Base-by-base conservation (phyloP, 2,329 filamentous ascomycete genomes). In the Coniella vitis region DNA sequence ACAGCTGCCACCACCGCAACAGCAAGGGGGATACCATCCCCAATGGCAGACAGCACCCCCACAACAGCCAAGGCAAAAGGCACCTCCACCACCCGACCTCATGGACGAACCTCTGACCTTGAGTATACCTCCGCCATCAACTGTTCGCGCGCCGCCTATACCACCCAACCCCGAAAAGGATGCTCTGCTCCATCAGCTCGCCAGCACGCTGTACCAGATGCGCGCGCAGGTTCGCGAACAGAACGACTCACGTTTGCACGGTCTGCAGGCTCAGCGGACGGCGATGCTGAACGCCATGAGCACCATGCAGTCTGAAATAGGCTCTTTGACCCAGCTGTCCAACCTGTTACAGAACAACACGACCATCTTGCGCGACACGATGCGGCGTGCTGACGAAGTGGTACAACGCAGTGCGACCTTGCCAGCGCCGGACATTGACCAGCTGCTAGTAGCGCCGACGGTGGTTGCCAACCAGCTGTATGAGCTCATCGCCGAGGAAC, bases 131-230 rank as follows among this genome's bases (percentile, higher is more conserved):
- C 66, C 71, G 1, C 64, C 69, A 4, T 68, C 71, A 0, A 69
- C 75, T 19, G 63, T 81, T 7, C 75, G 84, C 5, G 81, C 89
- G 1, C 91, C 93, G 0, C 90, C 91, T 0, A 89, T 96, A 29
- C 91, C 93, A 0, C 90, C 90, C 0, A 98, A 98, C 60, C 93
- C 93, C 0, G 89, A 97, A 67, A 96, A 95, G 63, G 90, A 97
- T 65, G 84, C 86, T 17, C 78, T 97, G 14, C 75, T 95, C 3
- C 77, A 78, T 46, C 86, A 90, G 38, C 77, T 97, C 25, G 89
- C 84, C 32, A 73, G 77, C 48, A 79, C 83, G 0, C 72, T 97
- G 3, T 74, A 82, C 47, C 70, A 78, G 35, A 83, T 87, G 54
- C 82, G 90, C 14, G 80, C 83, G 53, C 76, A 78, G 41, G 84